Percentiles rank a stretch among this genome's conserved stretches.
Conservation (phyloP, 2,329 filamentous ascomycete genomes). For the Sporothrix variecibatus region DNA sequence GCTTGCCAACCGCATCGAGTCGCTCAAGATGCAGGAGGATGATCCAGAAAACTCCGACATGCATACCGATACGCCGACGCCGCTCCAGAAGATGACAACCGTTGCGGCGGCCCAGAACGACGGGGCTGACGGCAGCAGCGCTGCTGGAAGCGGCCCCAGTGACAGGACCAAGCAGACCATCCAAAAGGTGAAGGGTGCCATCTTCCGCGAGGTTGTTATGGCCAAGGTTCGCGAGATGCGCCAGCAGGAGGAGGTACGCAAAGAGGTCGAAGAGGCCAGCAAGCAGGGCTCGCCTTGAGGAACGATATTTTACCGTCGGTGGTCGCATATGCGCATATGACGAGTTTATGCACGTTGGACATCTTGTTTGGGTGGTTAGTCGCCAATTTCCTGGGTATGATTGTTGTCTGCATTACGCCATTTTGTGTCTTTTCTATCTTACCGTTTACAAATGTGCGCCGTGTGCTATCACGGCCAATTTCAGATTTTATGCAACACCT, state of each 20-base stretch:
- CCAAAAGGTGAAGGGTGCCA: constrained; percentile 62
- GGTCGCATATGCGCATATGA: neutral
- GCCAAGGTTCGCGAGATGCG: constrained; percentile 94
- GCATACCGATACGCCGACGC: constrained; percentile 62
- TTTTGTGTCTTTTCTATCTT: neutral
- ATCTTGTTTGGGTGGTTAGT: neutral
- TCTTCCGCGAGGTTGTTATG: constrained; percentile 91
- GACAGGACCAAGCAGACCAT: constrained; percentile 46
- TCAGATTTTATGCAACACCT: neutral
- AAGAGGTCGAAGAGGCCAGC: constrained; percentile 61
- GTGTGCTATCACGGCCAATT: neutral
- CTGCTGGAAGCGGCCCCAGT: constrained; percentile 28
- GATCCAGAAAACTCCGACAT: constrained; percentile 75
- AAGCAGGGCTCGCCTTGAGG: constrained; percentile 44
- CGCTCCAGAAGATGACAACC: constrained; percentile 40
- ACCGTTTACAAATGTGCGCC: neutral
- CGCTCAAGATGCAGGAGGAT: constrained; percentile 90
- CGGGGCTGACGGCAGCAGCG: neutral
- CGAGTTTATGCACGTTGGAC: neutral
- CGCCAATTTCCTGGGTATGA: neutral
- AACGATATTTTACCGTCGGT: neutral
- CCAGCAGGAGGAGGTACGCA: constrained; percentile 75
- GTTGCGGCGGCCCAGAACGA: neutral
- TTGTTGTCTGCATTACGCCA: neutral
- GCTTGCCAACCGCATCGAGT: constrained; percentile 91